A percentile compares a stretch with the other conserved stretches of the same genome.
phyloP scores from a whole-genome alignment of 1,284 basidiomycete genomes.

The Sporisorium graminicola region DNA sequence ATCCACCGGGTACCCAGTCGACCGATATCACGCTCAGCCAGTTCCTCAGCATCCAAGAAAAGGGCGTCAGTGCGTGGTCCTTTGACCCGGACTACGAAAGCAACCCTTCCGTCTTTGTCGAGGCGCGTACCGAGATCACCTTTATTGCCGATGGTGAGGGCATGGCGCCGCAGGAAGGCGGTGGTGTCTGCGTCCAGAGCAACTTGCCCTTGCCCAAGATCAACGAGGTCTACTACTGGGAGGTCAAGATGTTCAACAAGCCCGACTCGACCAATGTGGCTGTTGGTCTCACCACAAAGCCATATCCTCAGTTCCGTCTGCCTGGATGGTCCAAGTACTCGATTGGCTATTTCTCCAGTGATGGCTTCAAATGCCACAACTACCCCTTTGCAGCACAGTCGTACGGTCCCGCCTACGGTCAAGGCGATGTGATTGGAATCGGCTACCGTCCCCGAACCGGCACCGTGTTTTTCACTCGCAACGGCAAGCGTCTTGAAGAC shows the following conservation, averaged over 20 bases:
- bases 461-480: slow-evolving; percentile 68
- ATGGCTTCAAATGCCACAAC: slow-evolving; percentile 96
- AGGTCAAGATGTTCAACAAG: slow-evolving; percentile 70
- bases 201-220: slow-evolving; percentile 68
- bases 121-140: slow-evolving; percentile 67
- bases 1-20: slow-evolving; percentile 53
- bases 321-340: slow-evolving; percentile 85
- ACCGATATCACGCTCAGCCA: slow-evolving; percentile 70
- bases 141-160: slow-evolving; percentile 68
- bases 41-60: slow-evolving; percentile 68
- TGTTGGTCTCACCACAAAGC: slow-evolving; percentile 67
- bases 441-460: slow-evolving; percentile 68
- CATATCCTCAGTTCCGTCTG: slow-evolving; percentile 66
- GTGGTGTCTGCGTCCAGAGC: slow-evolving; percentile 66
- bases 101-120: slow-evolving; percentile 67
- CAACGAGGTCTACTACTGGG: slow-evolving; percentile 70
- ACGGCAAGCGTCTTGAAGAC: slow-evolving; percentile 67
- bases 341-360: slow-evolving; percentile 91
- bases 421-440: slow-evolving; percentile 75
- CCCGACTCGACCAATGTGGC: slow-evolving; percentile 64
- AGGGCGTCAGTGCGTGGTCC: slow-evolving; percentile 68
- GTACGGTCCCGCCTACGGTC: slow-evolving; percentile 86
- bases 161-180: slow-evolving; percentile 68
- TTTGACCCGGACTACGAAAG: slow-evolving; percentile 69
- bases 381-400: slow-evolving; percentile 91